Evolutionary conservation across 768 basidiomycete species (phyloP), one percentile per base, ranked within the genome.

Genomic region (Auriscalpium orientale): DNA sequence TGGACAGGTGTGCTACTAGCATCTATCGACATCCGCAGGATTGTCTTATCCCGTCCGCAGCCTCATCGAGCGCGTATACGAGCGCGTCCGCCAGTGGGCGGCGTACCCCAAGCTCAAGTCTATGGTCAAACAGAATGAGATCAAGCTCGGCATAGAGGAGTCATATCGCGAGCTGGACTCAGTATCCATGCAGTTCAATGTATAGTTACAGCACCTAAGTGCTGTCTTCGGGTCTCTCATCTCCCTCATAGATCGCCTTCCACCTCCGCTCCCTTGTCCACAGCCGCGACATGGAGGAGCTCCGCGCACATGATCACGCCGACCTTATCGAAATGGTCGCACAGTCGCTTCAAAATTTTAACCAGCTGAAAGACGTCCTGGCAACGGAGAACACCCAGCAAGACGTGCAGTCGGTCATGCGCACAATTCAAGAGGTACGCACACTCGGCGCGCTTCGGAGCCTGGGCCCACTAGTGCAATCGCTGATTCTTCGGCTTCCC

Each of bases 351-450:
- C 57, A 55, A 2, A 38, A 60, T 34, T 38, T 47, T 3, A 51
- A 5, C 33, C 50, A 48, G 15, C 48, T 59, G 2, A 58, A 58
- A 21, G 33, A 50, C 10, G 43, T n/a, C 22, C 46, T 60, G 13
- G 28, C 28, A 7, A 57, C 57, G 12, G 15, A 15, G 18, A 15
- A 45, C 38, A 51, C 54, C 18, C 50, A 13, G 11, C 53, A 60
- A 38, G 57, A 55, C 20, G 59, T 57, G 35, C 50, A 52, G 28
- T 37, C 43, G 10, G 40, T 59, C 21, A 54, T 60, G 43, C 22
- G 51, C 12, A 54, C 50, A n/a, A 58, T 60, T n/a, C 58, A 60
- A 46, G 58, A 58, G 54, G 59, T 47, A 21, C 21, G 59, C 53
- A 28, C 28, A 7, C 28, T 28, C 28, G 28, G 28, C 28, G 28